Conservation (phyloP, 768 basidiomycete species). For the Trametes sanguinea region DNA sequence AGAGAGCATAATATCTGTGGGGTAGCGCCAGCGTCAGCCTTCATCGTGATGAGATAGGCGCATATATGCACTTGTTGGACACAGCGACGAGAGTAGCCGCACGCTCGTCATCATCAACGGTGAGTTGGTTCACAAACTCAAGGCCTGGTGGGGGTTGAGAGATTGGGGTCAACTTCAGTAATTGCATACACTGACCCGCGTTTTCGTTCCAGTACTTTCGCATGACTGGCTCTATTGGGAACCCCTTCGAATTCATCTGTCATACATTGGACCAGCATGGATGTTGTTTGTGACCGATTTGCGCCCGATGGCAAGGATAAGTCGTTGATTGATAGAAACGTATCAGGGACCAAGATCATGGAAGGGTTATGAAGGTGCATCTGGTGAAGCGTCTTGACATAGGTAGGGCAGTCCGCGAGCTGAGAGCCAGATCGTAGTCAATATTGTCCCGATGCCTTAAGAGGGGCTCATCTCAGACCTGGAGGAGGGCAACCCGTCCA, state of each 20-base stretch:
- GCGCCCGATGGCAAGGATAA: slow-evolving; percentile 44
- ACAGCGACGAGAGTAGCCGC: slow-evolving; percentile 78
- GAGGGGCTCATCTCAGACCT: slow-evolving; percentile 45
- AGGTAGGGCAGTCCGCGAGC: slow-evolving; percentile 86
- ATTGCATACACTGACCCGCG: slow-evolving; percentile 49
- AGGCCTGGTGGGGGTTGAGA: slow-evolving; percentile 49
- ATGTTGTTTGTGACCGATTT: slow-evolving; percentile 49
- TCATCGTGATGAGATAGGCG: slow-evolving; percentile 3
- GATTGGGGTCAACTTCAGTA: background rate
- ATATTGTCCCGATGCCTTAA: too few species aligned
- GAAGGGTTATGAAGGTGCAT: slow-evolving; percentile 76
- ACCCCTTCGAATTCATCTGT: slow-evolving; percentile 71
- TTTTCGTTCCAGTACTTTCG: slow-evolving; percentile 87
- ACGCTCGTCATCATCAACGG: slow-evolving; percentile 78
- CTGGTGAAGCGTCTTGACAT: slow-evolving; percentile 85
- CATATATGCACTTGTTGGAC: slow-evolving; percentile 70
- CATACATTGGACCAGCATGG: slow-evolving; percentile 71
- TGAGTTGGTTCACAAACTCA: slow-evolving; percentile 76
- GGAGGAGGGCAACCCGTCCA: slow-evolving; percentile 73
- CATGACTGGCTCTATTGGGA: slow-evolving; percentile 65
- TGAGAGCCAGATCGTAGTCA: slow-evolving; percentile 31
- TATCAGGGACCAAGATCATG: slow-evolving; percentile 80
- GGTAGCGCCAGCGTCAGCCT: background rate
- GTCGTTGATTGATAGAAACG: slow-evolving; percentile 66
- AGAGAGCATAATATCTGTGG: slow-evolving; percentile 83